A percentile compares a stretch with the other conserved stretches of the same genome.
phyloP scores from a whole-genome alignment of 2,329 filamentous ascomycete species.

The Alternaria consortialis region DNA sequence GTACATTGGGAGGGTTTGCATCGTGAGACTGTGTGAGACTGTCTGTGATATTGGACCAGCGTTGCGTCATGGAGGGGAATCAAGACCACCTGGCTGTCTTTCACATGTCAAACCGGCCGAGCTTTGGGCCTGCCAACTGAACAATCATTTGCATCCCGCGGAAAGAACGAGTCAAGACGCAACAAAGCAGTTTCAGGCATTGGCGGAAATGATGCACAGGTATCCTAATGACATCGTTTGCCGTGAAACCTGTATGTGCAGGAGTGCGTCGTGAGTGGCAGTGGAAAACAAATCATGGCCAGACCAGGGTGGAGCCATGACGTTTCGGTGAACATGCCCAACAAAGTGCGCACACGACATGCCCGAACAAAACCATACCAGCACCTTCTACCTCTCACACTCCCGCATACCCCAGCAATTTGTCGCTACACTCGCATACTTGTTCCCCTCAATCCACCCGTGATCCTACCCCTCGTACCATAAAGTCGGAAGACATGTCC shows the following conservation, averaged over 20 bases:
- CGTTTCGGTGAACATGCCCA: slow-evolving; percentile 17
- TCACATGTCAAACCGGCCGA: slow-evolving; percentile 27
- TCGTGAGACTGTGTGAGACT: background rate
- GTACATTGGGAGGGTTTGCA: background rate
- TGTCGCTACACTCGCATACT: background rate
- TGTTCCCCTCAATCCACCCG: slow-evolving; percentile 2
- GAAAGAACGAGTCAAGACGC: slow-evolving; percentile 2
- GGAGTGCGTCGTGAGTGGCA: slow-evolving; percentile 12
- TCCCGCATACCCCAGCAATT: slow-evolving; percentile 7
- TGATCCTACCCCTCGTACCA: slow-evolving; percentile 3
- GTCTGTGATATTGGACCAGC: background rate
- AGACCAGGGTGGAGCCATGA: slow-evolving; percentile 18
- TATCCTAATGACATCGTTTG: slow-evolving; percentile 25
- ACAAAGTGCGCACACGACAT: slow-evolving; percentile 32
- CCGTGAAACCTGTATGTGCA: slow-evolving; percentile 22
- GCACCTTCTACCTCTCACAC: slow-evolving; percentile 3
- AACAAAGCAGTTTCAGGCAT: slow-evolving; percentile 2
- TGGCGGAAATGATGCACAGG: background rate
- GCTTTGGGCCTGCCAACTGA: slow-evolving; percentile 9
- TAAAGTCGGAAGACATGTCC: slow-evolving; percentile 34
- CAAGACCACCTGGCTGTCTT: slow-evolving; percentile 8
- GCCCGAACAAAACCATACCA: slow-evolving; percentile 16
- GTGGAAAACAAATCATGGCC: slow-evolving; percentile 18
- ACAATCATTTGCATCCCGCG: background rate
- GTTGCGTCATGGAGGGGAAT: slow-evolving; percentile 25